These are phyloP conservation scores for Hymenotorrendiella dingleyae DNA, from an alignment of 2,329 filamentous ascomycete genomes.

Conservation along the genomic window DNA sequence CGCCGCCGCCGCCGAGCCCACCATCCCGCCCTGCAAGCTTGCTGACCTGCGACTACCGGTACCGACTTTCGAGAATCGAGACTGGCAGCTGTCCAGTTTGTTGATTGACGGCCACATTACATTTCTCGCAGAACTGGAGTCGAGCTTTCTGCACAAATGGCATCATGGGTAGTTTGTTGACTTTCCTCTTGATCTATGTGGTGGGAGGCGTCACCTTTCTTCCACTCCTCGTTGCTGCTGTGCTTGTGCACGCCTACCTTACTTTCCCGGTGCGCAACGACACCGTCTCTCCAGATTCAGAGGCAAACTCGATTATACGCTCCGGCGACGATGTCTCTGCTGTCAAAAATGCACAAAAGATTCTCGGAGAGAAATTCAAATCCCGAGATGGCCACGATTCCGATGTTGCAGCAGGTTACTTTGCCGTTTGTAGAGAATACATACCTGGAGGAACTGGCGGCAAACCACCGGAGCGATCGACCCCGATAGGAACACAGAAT, in stretches of 20 bases:
- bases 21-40: no score
- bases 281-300: constrained; percentile 29
- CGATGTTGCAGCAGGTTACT: constrained; percentile 85
- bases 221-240: constrained; percentile 58
- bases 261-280: constrained; percentile 52
- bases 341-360: constrained; percentile 55
- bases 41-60: no score
- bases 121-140: no score
- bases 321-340: constrained; percentile 59
- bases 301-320: constrained; percentile 43
- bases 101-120: no score
- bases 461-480: constrained; percentile 81
- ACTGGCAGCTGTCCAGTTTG: no score
- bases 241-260: constrained; percentile 63
- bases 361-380: constrained; percentile 55
- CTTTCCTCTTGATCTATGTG: constrained; percentile 70
- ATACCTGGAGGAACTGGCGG: constrained; percentile 87
- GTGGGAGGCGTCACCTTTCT: constrained; percentile 85
- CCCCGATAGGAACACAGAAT: constrained; percentile 68
- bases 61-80: no score
- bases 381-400: constrained; percentile 52
- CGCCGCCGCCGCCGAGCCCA: no score
- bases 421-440: constrained; percentile 91
- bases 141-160: no score
- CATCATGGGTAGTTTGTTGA: constrained; percentile 26